Conservation (phyloP, 2,329 filamentous ascomycete species). For the Xylariales sp. region DNA sequence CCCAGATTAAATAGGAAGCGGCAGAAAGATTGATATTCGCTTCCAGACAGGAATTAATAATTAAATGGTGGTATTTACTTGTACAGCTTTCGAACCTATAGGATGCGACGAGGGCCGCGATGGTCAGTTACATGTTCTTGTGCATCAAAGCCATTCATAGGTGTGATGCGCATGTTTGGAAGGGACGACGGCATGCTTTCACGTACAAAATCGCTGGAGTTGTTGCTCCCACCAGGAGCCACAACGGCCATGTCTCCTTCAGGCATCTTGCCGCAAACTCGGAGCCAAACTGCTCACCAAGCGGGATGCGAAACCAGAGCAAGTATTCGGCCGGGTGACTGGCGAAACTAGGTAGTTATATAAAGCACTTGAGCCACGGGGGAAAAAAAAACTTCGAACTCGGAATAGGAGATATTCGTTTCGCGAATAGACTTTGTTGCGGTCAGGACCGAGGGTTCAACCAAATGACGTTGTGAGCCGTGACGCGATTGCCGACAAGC, state of each 20-base stretch:
- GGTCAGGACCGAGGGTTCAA: no score
- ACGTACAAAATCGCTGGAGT: slow-evolving; percentile 11
- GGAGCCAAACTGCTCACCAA: no score
- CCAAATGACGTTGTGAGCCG: no score
- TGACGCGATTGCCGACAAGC: no score
- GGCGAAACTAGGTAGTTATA: no score
- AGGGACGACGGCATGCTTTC: background rate
- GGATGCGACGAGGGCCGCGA: slow-evolving; percentile 9
- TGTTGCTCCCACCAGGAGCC: slow-evolving; percentile 15
- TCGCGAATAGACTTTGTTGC: no score
- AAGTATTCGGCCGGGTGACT: no score
- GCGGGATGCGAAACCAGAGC: no score
- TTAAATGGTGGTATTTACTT: slow-evolving; percentile 60
- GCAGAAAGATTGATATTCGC: no score
- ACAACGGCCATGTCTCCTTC: slow-evolving; percentile 9
- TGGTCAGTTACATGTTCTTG: slow-evolving; percentile 21
- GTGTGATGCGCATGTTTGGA: background rate
- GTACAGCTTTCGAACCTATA: slow-evolving; percentile 93
- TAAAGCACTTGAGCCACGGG: no score
- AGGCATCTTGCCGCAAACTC: slow-evolving; percentile 2
- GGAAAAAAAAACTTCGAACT: no score
- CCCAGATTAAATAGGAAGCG: background rate
- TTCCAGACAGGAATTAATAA: background rate
- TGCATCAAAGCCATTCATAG: background rate
- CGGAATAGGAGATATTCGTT: no score